phyloP scores from a whole-genome alignment of 164 flowering plant species.

The Malania oleifera region DNA sequence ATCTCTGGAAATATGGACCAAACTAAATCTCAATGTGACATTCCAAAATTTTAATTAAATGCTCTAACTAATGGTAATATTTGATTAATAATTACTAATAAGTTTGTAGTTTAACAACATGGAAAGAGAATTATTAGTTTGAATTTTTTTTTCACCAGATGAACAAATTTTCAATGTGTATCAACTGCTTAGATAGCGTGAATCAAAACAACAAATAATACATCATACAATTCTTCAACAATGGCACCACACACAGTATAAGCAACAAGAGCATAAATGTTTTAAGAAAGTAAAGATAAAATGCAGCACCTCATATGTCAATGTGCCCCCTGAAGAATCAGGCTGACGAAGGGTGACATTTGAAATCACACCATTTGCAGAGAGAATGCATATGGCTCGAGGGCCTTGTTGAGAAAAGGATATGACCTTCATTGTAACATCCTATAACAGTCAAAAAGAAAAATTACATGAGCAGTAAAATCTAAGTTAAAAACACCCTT shows the following conservation, averaged over 20 bases:
- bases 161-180: too few species aligned
- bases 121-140: too few species aligned
- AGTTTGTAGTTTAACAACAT: too few species aligned
- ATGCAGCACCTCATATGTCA: conserved; percentile 89
- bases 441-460: conserved; percentile 39
- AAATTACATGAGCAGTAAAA: neutral
- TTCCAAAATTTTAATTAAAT: too few species aligned
- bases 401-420: conserved; percentile 99
- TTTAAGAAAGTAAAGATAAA: neutral
- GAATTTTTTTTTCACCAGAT: too few species aligned
- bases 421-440: conserved; percentile 92
- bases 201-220: too few species aligned
- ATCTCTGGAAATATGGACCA: too few species aligned
- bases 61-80: too few species aligned
- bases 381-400: conserved; percentile 92
- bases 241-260: neutral
- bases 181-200: too few species aligned
- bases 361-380: conserved; percentile 96
- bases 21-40: too few species aligned
- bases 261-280: neutral
- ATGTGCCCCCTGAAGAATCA: conserved; percentile 94
- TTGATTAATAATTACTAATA: too few species aligned
- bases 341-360: conserved; percentile 98
- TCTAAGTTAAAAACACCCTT: neutral
- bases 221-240: neutral